These are phyloP conservation scores for Talaromyces rugulosus DNA, from an alignment of 2,329 filamentous ascomycete genomes.

Conservation along the genomic window DNA sequence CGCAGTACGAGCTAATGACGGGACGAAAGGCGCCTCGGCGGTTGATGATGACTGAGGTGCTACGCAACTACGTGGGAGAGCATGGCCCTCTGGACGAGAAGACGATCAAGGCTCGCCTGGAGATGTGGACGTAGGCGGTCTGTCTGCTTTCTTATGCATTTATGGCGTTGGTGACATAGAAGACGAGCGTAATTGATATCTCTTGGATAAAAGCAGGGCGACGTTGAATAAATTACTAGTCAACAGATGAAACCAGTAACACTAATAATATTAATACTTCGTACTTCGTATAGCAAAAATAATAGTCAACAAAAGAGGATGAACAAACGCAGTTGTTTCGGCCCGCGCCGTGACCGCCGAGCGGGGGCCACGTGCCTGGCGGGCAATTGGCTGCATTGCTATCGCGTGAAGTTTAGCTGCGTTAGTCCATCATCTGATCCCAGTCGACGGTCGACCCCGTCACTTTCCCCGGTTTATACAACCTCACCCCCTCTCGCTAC, in stretches of 20 bases:
- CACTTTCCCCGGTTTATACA: no score
- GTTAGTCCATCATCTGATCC: neutral
- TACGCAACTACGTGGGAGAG: conserved; percentile 33
- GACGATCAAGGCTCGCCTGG: conserved; percentile 32
- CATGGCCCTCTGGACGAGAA: conserved; percentile 33
- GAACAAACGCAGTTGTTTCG: neutral
- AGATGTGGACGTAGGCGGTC: conserved; percentile 9
- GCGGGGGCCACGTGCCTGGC: neutral
- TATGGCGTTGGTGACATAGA: neutral
- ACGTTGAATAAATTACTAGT: neutral
- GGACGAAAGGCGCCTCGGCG: conserved; percentile 66
- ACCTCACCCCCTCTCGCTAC: neutral
- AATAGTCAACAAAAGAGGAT: neutral
- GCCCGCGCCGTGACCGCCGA: neutral
- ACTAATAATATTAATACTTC: neutral
- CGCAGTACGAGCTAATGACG: conserved; percentile 78
- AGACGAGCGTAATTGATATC: neutral
- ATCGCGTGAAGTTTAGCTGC: neutral
- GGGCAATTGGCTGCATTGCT: neutral
- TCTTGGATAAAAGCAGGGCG: neutral
- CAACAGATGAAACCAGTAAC: no score
- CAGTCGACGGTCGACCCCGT: neutral
- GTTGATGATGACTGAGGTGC: conserved; percentile 65
- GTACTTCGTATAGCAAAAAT: neutral
- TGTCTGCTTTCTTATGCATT: neutral